Conservation (phyloP, 148 eudicot species). For the Camellia sinensis region DNA sequence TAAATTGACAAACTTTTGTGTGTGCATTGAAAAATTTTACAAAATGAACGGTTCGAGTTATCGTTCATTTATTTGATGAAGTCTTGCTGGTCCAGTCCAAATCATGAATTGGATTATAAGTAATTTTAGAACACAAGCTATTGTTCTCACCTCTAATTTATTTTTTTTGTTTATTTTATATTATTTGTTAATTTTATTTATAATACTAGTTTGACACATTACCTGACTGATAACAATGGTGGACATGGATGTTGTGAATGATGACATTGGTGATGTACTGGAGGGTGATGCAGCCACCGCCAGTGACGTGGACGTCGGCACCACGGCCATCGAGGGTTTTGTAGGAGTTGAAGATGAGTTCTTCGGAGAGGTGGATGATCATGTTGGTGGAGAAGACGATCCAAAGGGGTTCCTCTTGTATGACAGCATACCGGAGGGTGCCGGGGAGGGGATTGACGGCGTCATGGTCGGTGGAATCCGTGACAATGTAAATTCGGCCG, state of each 20-base stretch:
- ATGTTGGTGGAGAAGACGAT: constrained; percentile 73
- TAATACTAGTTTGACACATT: constrained; percentile 8
- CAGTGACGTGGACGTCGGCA: constrained; percentile 66
- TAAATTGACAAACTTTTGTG: too few species aligned
- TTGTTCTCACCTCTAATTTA: too few species aligned
- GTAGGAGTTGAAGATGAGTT: constrained; percentile 77
- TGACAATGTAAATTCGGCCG: constrained; percentile 76
- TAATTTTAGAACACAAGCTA: too few species aligned
- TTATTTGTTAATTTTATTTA: too few species aligned
- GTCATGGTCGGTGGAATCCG: constrained; percentile 73
- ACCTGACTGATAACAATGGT: constrained; percentile 74
- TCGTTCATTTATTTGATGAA: too few species aligned
- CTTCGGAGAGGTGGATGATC: constrained; percentile 71
- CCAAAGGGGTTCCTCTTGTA: constrained; percentile 83
- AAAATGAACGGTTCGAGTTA: too few species aligned
- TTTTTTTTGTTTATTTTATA: too few species aligned
- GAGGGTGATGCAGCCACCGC: constrained; percentile 87
- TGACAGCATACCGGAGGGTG: constrained; percentile 79
- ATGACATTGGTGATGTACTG: constrained; percentile 74
- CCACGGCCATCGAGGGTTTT: constrained; percentile 90
- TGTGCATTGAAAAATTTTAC: too few species aligned
- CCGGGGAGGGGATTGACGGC: constrained; percentile 74
- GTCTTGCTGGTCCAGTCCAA: too few species aligned
- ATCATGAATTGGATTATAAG: too few species aligned
- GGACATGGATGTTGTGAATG: constrained; percentile 77